A percentile compares a stretch with the other conserved stretches of the same genome.
Evolutionary conservation across 2,329 filamentous ascomycete genomes (phyloP).

Genomic region (Tolypocladium guangdongense): DNA sequence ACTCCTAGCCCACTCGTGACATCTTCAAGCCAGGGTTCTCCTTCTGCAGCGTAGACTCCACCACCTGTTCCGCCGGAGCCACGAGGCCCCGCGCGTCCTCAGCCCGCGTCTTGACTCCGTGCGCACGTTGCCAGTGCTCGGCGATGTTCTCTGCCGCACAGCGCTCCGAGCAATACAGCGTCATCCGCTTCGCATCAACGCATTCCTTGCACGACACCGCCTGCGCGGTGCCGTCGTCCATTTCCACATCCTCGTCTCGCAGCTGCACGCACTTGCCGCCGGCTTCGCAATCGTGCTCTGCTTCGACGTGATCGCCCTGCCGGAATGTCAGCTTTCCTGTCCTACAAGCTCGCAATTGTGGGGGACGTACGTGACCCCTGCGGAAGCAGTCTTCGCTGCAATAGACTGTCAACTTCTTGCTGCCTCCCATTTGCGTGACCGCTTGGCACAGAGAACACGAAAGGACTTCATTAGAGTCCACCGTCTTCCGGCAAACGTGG

Average conservation of each 20-base stretch:
- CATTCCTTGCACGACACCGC: constrained; percentile 32
- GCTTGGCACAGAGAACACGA: constrained; percentile 35
- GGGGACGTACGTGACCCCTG: constrained; percentile 27
- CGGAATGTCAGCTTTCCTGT: constrained; percentile 11
- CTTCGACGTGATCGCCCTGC: constrained; percentile 27
- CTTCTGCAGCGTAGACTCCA: constrained; percentile 16
- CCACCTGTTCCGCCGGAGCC: constrained; percentile 5
- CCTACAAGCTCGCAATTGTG: neutral
- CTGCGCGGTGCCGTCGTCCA: constrained; percentile 19
- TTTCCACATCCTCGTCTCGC: constrained; percentile 27
- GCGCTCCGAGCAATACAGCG: constrained; percentile 29
- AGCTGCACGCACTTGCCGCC: constrained; percentile 28
- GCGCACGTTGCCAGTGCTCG: constrained; percentile 23
- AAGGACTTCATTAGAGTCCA: constrained; percentile 24
- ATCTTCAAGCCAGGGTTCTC: constrained; percentile 23
- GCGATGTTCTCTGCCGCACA: constrained; percentile 32
- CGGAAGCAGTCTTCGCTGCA: constrained; percentile 32
- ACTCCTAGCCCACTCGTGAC: constrained; percentile 6
- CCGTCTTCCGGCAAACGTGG: constrained; percentile 22
- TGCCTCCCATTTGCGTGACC: constrained; percentile 25
- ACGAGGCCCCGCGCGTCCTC: constrained; percentile 5
- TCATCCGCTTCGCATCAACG: constrained; percentile 22
- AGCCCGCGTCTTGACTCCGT: constrained; percentile 15
- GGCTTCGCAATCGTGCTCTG: constrained; percentile 29
- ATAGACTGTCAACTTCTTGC: constrained; percentile 27